Evolutionary conservation across 371 early-diverging fungal species (phyloP), one percentile per base, ranked within the genome.

Genomic region (Lichtheimia ramosa): DNA sequence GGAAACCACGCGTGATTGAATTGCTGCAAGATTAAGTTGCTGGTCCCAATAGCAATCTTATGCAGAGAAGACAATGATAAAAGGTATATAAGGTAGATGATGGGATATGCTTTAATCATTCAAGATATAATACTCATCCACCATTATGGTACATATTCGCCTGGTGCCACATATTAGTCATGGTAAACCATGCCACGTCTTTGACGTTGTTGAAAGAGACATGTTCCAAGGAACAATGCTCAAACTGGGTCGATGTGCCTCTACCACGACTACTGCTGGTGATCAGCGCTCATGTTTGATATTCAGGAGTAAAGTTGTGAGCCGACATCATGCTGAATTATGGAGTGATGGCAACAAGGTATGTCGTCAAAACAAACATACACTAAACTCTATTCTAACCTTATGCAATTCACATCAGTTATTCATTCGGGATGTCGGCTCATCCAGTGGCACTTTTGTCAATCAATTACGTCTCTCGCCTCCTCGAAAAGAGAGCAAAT

Each of bases 271-370:
- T 34, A 8, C 34, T 34, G 2, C 2, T 6, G 8, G 34, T 34
- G 34, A 34, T 6, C 65, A 14, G 73, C 76, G 83, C 48, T 87
- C 61, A 77, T 79, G 90, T 43, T 79, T 93, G 41, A 87, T 92
- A 16, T 97, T 97, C 82, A 90, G 91, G 67, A 89, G 89, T 71
- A 96, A 97, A 64, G 98, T 97, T 27, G 96, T 97, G 20, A 89
- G 89, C 54, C 86, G 98, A 40, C 85, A 85, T 49, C 97, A 97
- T 76, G 96, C 96, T 12, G 96, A 97, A 73, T 69, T 97, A 15
- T 96, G 92, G 91, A 78, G 86, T 20, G 81, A 83, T 49, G 54
- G 60, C 23, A 91, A 92, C 14, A 63, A 58, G 41, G 56, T 49
- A 49, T 10, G 46, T 46, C 46, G 7, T 34, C 34, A 10, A 34